Evolutionary conservation across 2,329 filamentous ascomycete species (phyloP).

Genomic region (Diaporthe vaccinii): DNA sequence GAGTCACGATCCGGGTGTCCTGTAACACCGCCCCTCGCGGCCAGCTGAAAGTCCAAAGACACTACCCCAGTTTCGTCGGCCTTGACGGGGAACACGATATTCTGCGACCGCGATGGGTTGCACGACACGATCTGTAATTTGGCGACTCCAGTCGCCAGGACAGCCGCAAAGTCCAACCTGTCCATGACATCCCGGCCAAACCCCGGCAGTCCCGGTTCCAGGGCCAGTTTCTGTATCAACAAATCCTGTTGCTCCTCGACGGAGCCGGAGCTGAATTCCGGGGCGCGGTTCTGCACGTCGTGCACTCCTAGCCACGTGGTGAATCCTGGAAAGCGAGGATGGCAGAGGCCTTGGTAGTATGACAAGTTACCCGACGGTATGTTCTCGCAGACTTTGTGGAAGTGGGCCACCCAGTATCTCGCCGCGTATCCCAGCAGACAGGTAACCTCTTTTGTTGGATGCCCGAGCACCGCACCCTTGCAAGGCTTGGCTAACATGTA

Average conservation of each 20-base stretch:
- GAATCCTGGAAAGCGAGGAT: no score
- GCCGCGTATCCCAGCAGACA: no score
- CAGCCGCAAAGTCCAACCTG: background rate
- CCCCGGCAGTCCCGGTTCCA: background rate
- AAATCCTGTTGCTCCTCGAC: constrained; percentile 23
- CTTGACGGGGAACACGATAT: constrained; percentile 23
- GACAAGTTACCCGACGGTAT: no score
- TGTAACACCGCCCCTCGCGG: background rate
- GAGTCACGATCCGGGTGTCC: background rate
- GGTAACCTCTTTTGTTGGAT: no score
- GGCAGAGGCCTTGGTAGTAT: no score
- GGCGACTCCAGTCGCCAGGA: background rate
- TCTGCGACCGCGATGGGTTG: background rate
- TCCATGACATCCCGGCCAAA: background rate
- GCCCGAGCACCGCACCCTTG: no score
- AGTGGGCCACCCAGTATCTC: no score
- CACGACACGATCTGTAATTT: background rate
- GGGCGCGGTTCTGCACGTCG: no score
- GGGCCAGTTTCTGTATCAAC: background rate
- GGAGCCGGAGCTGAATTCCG: background rate
- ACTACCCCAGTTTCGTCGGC: constrained; percentile 17
- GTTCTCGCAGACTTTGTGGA: no score
- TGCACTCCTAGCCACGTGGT: no score
- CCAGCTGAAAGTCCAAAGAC: constrained; percentile 22
- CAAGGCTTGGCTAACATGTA: no score